Conservation (phyloP, 2,329 filamentous ascomycete genomes). For the Aspergillus thermomutatus region DNA sequence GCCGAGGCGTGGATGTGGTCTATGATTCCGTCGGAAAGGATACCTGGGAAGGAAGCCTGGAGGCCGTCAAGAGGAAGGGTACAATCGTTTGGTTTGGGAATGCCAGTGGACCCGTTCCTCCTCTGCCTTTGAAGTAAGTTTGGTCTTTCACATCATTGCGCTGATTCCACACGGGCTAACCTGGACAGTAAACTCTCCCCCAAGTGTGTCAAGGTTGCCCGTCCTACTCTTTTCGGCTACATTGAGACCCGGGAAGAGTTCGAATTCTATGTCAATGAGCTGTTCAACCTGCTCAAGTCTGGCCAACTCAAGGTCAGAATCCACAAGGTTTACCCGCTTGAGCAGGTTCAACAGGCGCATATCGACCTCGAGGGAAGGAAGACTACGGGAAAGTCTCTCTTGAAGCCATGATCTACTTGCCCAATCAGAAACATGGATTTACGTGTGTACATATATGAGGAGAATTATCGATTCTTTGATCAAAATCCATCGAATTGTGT, state of each 20-base stretch:
- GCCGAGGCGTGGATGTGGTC: slow-evolving; percentile 70
- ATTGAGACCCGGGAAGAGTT: slow-evolving; percentile 67
- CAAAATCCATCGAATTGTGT: background rate
- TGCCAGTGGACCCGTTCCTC: slow-evolving; percentile 74
- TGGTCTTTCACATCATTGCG: slow-evolving; percentile 27
- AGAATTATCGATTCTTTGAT: background rate
- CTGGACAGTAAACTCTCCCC: slow-evolving; percentile 48
- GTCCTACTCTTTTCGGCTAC: slow-evolving; percentile 72
- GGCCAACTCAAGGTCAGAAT: slow-evolving; percentile 69
- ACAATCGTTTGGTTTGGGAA: slow-evolving; percentile 78
- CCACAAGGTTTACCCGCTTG: slow-evolving; percentile 73
- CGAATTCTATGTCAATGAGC: slow-evolving; percentile 65
- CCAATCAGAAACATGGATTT: background rate
- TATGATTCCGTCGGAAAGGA: slow-evolving; percentile 83
- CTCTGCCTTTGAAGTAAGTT: slow-evolving; percentile 59
- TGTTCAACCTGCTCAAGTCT: slow-evolving; percentile 68
- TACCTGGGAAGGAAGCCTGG: slow-evolving; percentile 76
- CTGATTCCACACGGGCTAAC: slow-evolving; percentile 7
- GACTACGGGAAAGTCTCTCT: slow-evolving; percentile 77
- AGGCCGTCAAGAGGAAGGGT: slow-evolving; percentile 73
- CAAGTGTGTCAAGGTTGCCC: slow-evolving; percentile 74
- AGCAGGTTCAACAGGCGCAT: slow-evolving; percentile 70
- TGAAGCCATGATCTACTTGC: slow-evolving; percentile 54
- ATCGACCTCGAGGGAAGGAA: slow-evolving; percentile 74
- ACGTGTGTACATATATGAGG: background rate